Percentiles rank a stretch among this genome's conserved stretches.
Evolutionary conservation across 2,329 filamentous ascomycete genomes (phyloP).

Genomic region (Coniochaeta prunicola): DNA sequence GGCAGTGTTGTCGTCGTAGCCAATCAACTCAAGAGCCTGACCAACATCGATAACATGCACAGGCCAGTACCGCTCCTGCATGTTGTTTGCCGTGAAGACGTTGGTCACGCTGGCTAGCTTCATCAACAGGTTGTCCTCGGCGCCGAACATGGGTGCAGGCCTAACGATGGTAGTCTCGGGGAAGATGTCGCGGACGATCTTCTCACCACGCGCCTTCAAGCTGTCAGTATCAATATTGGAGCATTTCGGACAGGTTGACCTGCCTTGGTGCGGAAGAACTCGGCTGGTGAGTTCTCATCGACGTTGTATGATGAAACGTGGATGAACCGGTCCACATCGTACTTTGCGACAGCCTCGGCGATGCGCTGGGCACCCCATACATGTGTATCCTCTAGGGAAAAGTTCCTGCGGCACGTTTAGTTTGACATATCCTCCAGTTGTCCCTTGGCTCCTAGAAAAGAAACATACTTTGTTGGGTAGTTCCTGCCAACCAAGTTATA

Average conservation of each 20-base stretch:
- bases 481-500: slow-evolving; percentile 93
- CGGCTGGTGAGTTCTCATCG: slow-evolving; percentile 68
- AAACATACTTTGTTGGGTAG: slow-evolving; percentile 83
- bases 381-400: slow-evolving; percentile 85
- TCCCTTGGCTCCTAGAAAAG: too few species aligned
- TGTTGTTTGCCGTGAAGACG: slow-evolving; percentile 83
- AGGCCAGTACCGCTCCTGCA: slow-evolving; percentile 85
- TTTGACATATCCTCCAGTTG: too few species aligned
- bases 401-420: slow-evolving; percentile 62
- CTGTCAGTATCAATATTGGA: slow-evolving; percentile 13
- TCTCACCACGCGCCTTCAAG: slow-evolving; percentile 65
- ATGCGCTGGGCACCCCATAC: slow-evolving; percentile 90
- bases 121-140: slow-evolving; percentile 86
- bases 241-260: slow-evolving; percentile 9
- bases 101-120: slow-evolving; percentile 75
- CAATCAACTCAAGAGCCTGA: slow-evolving; percentile 79
- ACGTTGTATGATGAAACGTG: slow-evolving; percentile 96
- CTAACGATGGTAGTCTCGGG: slow-evolving; percentile 96
- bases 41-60: slow-evolving; percentile 93
- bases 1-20: slow-evolving; percentile 83
- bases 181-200: slow-evolving; percentile 79
- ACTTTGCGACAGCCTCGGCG: slow-evolving; percentile 89
- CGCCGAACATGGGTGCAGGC: slow-evolving; percentile 88
- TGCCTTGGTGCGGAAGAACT: slow-evolving; percentile 89
- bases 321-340: slow-evolving; percentile 94